Conservation (phyloP, 1,284 basidiomycete species). For the Cutaneotrichosporon mucoides region DNA sequence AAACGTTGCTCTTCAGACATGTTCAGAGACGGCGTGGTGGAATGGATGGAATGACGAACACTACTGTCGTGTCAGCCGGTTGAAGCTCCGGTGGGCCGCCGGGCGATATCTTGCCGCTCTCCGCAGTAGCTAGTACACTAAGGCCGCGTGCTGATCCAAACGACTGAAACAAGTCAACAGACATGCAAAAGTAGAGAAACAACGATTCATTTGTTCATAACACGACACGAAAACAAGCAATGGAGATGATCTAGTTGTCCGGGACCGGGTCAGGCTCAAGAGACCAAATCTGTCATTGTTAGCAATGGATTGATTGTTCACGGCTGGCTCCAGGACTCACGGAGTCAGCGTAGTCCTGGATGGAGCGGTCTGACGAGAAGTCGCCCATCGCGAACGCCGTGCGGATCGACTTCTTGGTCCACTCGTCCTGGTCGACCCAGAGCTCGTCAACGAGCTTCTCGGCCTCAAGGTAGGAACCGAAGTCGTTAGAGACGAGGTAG, state of each 20-base stretch:
- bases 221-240: too few species aligned
- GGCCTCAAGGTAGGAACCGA: slow-evolving; percentile 80
- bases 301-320: slow-evolving; percentile 1
- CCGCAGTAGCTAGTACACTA: too few species aligned
- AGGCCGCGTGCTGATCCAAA: too few species aligned
- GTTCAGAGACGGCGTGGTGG: too few species aligned
- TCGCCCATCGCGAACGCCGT: slow-evolving; percentile 86
- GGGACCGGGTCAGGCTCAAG: slow-evolving; percentile 40
- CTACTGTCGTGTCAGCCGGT: too few species aligned
- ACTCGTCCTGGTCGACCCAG: slow-evolving; percentile 71
- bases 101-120: too few species aligned
- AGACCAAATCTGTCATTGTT: slow-evolving; percentile 36
- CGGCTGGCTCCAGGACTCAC: slow-evolving; percentile 17
- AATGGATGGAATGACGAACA: too few species aligned
- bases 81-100: too few species aligned
- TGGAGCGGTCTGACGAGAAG: slow-evolving; percentile 86
- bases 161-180: too few species aligned
- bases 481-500: slow-evolving; percentile 73
- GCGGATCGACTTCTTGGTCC: slow-evolving; percentile 84
- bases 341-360: slow-evolving; percentile 72
- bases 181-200: not conserved
- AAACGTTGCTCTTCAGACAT: too few species aligned
- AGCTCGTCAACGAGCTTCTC: slow-evolving; percentile 79
- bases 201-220: not conserved
- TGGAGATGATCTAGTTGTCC: slow-evolving; percentile 8